A percentile compares a stretch with the other conserved stretches of the same genome.
Evolutionary conservation across 257 asterid species (phyloP).

Genomic region (Thymus quinquecostatus): DNA sequence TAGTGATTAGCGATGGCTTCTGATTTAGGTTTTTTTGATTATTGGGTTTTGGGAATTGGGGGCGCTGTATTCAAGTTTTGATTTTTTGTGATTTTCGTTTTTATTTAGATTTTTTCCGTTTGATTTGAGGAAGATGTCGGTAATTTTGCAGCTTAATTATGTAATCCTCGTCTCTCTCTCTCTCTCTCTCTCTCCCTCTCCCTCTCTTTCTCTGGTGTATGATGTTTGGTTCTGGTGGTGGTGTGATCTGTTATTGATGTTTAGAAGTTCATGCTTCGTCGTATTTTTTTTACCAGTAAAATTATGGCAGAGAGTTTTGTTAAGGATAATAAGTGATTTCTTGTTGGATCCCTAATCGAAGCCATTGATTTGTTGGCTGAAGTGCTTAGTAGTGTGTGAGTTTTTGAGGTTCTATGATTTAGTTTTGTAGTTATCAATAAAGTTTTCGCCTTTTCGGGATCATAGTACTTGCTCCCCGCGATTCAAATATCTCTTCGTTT

Average conservation of each 20-base stretch:
- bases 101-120: constrained; percentile 8
- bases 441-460: neutral
- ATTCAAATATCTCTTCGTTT: neutral
- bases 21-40: constrained; percentile 3
- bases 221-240: constrained; percentile 9
- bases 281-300: neutral
- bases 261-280: neutral
- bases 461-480: neutral
- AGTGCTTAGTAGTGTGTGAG: neutral
- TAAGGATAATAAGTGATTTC: neutral
- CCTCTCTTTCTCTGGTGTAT: neutral
- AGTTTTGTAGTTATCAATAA: constrained; percentile 12
- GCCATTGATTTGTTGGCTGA: constrained; percentile 14
- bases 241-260: constrained; percentile 8
- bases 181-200: neutral
- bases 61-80: constrained; percentile 1
- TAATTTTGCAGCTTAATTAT: too few relatives aligned
- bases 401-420: neutral
- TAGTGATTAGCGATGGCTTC: constrained; percentile 18
- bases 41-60: constrained; percentile 5
- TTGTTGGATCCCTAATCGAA: neutral
- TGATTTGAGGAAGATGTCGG: too few relatives aligned
- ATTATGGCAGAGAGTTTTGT: neutral
- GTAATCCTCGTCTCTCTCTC: too few relatives aligned
- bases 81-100: neutral